Evolutionary conservation across 495 filamentous ascomycete genomes (phyloP), one percentile per base, ranked within the genome.

Genomic region (Podospora australis): DNA sequence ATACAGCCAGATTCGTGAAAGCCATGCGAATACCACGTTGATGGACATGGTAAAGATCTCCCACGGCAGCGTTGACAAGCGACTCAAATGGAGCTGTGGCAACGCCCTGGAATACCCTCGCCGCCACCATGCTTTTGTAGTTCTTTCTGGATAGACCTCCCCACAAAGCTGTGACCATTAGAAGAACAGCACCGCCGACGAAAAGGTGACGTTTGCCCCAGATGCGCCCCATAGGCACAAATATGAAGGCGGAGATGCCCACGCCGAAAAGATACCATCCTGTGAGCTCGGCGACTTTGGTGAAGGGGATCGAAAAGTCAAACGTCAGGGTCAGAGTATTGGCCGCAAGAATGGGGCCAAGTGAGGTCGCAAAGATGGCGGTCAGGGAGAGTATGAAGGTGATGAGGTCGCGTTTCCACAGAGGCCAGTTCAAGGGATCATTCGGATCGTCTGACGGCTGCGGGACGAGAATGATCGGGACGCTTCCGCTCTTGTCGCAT

Each of bases 181-280:
- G 72, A 50, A 95, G 70, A 14, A 88, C 34, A 17, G 84, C 83
- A 1, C 87, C 90, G n/a, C 89, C 57, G 19, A 96, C 56, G 64
- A 91, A 96, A 4, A 87, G 63, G 71, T 96, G 90, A 14, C 90
- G 76, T 63, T 95, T 96, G 22, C 90, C 90, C 86, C 86, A 95
- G 53, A 96, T 80, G 43, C 89, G 77, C n/a, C 88, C 87, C 1
- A 84, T 86, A 0, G 90, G 85, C 6, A 96, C 90, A 58, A 90
- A 86, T 20, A 95, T 64, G 55, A 91, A 78, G 7, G 86, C 88
- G 6, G 86, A 83, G 16, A 88, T 67, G 23, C 87, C 90, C 1
- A 88, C 84, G 22, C 88, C 90, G 20, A 88, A 81, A 10, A 96
- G 77, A 59, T 88, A 89, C 60, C 87, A 96, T 36, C 90, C 90